Percentiles rank a stretch among this genome's conserved stretches.
phyloP scores from a whole-genome alignment of 768 basidiomycete species.

The Tremella fuciformis region DNA sequence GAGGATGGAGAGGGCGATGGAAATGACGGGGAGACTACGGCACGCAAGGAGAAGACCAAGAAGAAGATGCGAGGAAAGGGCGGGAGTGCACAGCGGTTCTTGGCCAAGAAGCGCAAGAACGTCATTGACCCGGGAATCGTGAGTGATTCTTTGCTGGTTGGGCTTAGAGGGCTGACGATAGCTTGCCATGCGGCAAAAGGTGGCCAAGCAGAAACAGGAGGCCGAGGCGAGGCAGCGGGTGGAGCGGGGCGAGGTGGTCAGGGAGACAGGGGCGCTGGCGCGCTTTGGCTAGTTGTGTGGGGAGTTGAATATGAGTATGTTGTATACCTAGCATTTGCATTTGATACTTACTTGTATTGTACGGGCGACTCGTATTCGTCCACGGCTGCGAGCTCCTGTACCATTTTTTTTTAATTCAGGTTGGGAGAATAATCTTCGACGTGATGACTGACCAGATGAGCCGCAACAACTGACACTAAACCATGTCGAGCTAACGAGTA shows the following conservation, averaged over 20 bases:
- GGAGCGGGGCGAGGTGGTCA: constrained; percentile 30
- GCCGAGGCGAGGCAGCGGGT: constrained; percentile 31
- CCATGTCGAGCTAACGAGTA: no score
- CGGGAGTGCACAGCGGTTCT: constrained; percentile 75
- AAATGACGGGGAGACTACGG: constrained; percentile 46
- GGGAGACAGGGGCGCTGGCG: constrained; percentile 43
- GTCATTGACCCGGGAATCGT: constrained; percentile 74
- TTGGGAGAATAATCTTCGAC: no score
- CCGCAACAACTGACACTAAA: no score
- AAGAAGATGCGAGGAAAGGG: constrained; percentile 75
- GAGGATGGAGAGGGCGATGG: constrained; percentile 54
- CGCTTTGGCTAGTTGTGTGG: constrained; percentile 29
- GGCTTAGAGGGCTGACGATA: constrained; percentile 4
- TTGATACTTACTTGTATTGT: no score
- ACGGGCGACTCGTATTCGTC: no score
- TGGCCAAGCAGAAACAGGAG: constrained; percentile 33
- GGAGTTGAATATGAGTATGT: no score
- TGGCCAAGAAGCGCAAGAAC: constrained; percentile 81
- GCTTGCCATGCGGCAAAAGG: constrained; percentile 42
- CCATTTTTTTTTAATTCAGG: no score
- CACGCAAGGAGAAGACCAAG: constrained; percentile 58
- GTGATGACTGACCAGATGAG: no score
- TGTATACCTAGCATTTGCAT: no score
- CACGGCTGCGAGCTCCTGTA: no score
- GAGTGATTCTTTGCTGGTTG: constrained; percentile 22